Evolutionary conservation across 371 early-diverging fungal species (phyloP).

Genomic region (Mucor lusitanicus): DNA sequence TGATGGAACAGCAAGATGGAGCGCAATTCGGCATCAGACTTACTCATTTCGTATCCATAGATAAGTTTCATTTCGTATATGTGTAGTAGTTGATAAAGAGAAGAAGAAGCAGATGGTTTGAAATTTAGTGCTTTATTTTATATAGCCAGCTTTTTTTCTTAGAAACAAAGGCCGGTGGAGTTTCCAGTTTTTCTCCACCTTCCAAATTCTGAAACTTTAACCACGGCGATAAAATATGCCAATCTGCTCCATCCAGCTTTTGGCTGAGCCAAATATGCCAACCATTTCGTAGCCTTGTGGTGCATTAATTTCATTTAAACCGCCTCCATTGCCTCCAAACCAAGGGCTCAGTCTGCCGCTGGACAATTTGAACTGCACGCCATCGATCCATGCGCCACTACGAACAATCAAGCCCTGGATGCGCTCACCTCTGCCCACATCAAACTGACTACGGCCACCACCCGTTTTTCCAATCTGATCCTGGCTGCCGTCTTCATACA

Average conservation of each 20-base stretch:
- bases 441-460: conserved; percentile 30
- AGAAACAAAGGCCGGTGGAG: neutral
- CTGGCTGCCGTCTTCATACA: conserved; percentile 44
- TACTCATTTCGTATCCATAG: conserved; percentile 49
- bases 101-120: neutral
- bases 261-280: conserved; percentile 55
- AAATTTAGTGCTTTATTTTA: conserved; percentile 4
- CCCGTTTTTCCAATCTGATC: conserved; percentile 39
- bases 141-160: neutral
- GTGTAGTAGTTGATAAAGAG: neutral
- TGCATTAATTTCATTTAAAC: conserved; percentile 36
- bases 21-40: neutral
- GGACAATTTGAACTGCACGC: conserved; percentile 55
- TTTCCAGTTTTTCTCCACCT: conserved; percentile 9
- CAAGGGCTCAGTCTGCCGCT: conserved; percentile 52
- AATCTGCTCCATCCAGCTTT: conserved; percentile 53
- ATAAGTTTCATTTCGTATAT: conserved; percentile 28
- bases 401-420: conserved; percentile 47
- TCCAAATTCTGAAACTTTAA: conserved; percentile 9
- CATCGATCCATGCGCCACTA: conserved; percentile 66
- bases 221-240: conserved; percentile 32
- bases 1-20: no score
- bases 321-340: conserved; percentile 62
- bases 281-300: conserved; percentile 51
- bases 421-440: conserved; percentile 37